Conservation (phyloP, 768 basidiomycete species). For the Russula foetens region DNA sequence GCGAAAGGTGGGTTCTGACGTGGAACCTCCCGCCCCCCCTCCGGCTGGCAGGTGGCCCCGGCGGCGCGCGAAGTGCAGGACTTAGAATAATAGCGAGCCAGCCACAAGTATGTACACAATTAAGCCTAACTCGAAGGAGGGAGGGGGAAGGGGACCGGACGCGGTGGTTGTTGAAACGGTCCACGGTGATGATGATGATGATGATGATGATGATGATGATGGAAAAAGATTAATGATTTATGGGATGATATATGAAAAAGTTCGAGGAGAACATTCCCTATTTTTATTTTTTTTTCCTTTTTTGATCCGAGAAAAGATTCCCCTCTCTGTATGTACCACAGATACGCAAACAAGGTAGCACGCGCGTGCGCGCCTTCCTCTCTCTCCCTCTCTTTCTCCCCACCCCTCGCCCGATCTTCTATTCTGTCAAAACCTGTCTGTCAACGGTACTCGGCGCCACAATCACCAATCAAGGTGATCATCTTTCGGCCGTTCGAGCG, state of each 20-base stretch:
- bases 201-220: neutral
- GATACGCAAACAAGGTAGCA: too few species aligned
- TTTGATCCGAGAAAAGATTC: neutral
- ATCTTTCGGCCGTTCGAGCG: conserved; percentile 54
- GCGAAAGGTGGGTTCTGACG: too few species aligned
- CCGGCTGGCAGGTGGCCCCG: too few species aligned
- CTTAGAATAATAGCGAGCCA: neutral
- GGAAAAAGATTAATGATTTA: too few species aligned
- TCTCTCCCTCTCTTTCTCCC: too few species aligned
- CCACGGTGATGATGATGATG: neutral
- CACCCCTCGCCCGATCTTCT: neutral
- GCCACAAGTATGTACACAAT: neutral
- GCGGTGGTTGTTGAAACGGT: too few species aligned
- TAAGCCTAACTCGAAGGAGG: neutral
- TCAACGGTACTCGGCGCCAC: conserved; percentile 72
- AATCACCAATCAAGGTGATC: conserved; percentile 69
- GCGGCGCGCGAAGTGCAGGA: too few species aligned
- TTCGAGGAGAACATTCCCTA: neutral
- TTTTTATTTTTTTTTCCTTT: neutral
- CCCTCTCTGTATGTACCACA: neutral
- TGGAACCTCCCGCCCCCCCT: too few species aligned
- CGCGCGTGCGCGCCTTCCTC: too few species aligned
- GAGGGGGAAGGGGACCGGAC: too few species aligned
- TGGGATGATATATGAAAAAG: too few species aligned
- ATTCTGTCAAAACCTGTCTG: too few species aligned